Evolutionary conservation across 129 eudicot species (phyloP).

Genomic region (Heracleum sosnowskyi): DNA sequence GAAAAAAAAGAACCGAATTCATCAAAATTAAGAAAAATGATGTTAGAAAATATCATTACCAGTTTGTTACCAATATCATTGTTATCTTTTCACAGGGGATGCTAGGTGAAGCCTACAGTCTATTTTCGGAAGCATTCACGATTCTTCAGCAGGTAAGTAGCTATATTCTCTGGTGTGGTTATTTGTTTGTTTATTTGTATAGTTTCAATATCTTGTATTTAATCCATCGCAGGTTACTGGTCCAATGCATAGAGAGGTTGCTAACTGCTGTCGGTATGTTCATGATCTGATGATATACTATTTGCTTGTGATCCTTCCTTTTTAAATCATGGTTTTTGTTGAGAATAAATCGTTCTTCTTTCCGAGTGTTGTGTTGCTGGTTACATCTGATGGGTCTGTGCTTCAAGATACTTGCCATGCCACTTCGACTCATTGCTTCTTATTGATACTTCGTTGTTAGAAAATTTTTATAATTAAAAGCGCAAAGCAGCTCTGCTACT

Average conservation of each 20-base stretch:
- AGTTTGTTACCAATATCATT: background rate
- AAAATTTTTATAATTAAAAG: background rate
- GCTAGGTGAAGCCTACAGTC: constrained; percentile 89
- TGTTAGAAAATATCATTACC: background rate
- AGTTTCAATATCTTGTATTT: background rate
- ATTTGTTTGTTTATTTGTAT: background rate
- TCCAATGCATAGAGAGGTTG: constrained; percentile 99
- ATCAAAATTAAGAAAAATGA: background rate
- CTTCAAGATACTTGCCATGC: background rate
- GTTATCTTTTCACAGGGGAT: constrained; percentile 51
- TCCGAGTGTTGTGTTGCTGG: background rate
- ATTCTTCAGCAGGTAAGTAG: constrained; percentile 88
- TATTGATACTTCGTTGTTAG: background rate
- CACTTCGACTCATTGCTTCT: background rate
- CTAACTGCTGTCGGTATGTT: constrained; percentile 88
- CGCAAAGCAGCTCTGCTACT: background rate
- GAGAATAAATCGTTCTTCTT: background rate
- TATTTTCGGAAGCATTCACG: constrained; percentile 88
- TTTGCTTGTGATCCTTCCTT: background rate
- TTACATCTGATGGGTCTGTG: background rate
- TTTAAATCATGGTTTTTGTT: background rate
- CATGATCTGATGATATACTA: background rate
- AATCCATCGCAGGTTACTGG: constrained; percentile 82
- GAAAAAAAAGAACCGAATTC: background rate
- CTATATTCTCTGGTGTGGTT: background rate